Base-by-base conservation (phyloP, 257 asterid species). In the Haberlea rhodopensis region DNA sequence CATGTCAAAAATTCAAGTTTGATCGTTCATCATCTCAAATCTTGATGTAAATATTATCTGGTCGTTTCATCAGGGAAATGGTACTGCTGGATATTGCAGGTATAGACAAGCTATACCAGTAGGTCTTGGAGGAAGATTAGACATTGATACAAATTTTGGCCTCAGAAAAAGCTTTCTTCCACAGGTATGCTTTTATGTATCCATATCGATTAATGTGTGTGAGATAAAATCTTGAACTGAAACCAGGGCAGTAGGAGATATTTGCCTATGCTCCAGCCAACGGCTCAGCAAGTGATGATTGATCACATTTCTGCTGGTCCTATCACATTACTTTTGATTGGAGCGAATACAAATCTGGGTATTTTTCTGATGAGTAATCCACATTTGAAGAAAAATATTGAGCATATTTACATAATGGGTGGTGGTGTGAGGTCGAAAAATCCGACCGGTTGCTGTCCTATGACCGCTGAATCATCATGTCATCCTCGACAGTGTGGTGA, bases 51-150 rank as follows among this genome's bases (percentile, higher is more conserved):
- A 49, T 25, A 5, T 25, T 27, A 3, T 45, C n/a, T 16, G 19
- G 32, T 61, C 48, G 19, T 55, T 67, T 57, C 7, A 8, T 70
- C 67, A 91, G 98, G 91, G 83, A 53, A 52, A 65, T 65, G 73
- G 81, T 24, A 88, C 98, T 8, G 79, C 90, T 23, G 98, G 95
- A 69, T 85, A 86, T 66, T 88, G 95, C 66, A 79, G 98, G 72
- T 91, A 91, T 53, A 78, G 96, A 59, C 98, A 87, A 69, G 88
- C 89, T 21, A 85, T 91, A 60, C 95, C 95, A 1, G 78, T 86
- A 3, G 96, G 94, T 18, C 72, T 49, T 37, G 82, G 89, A 37
- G 98, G 98, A 67, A 79, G 78, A 66, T 75, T 91, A 72, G 95
- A 85, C 27, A 67, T 76, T 25, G 94, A 88, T 60, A 65, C 96